Base-by-base conservation (phyloP, 352 stramenopile genomes). In the Phytophthora megakarya region DNA sequence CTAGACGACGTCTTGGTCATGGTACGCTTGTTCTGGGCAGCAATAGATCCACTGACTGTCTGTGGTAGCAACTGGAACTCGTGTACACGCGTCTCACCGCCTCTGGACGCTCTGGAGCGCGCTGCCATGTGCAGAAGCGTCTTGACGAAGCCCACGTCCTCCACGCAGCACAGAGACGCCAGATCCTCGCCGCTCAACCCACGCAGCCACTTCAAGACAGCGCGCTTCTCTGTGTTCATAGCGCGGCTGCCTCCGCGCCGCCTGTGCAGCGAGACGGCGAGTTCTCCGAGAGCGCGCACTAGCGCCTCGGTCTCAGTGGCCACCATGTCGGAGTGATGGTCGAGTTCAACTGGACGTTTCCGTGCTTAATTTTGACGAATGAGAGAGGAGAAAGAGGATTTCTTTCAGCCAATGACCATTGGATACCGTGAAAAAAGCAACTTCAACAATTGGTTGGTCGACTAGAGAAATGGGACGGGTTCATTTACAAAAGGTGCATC, bases 61-160 rank as follows among this genome's bases (percentile, higher is more conserved):
- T 16, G 45, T 55, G 74, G 53, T 16, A 90, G 39, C n/a, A 90
- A 42, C 46, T 87, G 79, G 53, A 89, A 90, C 62, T 90, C 75
- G 2, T 77, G 70, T 30, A 86, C 40, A 19, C 60, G 40, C 37
- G 25, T 49, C 6, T 44, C 15, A 26, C 42, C 19, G 39, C 42
- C 35, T 60, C 46, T 46, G 13, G 38, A 19, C 7, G 37, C 54
- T 49, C 48, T 53, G 16, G 66, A 73, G 37, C 39, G 54, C 52
- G 70, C 61, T 26, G 65, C 76, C 83, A 95, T 93, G 42, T 77
- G 72, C 60, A 95, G 67, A 47, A 93, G 56, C 13, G 85, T 92
- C 64, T 93, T 93, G 32, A 93, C 86, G 54, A 95, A 93, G 6
- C 74, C 67, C 6, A 65, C 73, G 42, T 95, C 83, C 16, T 83